Base-by-base conservation (phyloP, 2,329 filamentous ascomycete species). In the Phialophora expanda region DNA sequence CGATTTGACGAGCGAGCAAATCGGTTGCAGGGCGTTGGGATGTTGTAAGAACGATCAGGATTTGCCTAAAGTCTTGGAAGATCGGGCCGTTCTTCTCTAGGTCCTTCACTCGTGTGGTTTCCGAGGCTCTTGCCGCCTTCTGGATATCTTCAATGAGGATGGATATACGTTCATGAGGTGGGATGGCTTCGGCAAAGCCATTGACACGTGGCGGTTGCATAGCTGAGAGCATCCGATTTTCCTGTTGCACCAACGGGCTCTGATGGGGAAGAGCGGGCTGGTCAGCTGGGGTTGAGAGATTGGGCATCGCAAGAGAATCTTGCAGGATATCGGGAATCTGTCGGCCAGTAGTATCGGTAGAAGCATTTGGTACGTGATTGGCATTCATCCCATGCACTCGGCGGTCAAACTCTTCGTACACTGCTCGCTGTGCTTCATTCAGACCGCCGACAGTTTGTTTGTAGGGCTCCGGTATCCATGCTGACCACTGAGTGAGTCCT, bases 321-420 rank as follows among this genome's bases (percentile, higher is more conserved):
- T 87, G 86, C 38, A 89, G 79, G 17, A 89, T 83, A 72, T 89
- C 87, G 11, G 85, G 84, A 59, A 89, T 76, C 70, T 88, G 86
- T 63, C 87, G 84, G 55, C 83, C 83, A 26, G 72, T 69, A 62
- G 82, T 83, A 68, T 89, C 87, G 56, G 86, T 84, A 2, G 86
- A 86, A 8, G 80, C 77, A 76, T 75, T 87, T 76, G 77, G 87
- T 75, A 75, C 83, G 75, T 80, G 88, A 77, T 67, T 84, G 71
- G 75, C 83, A 76, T 74, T 77, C 50, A 85, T 78, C n/a, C 85
- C 86, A 63, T 92, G 89, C 30, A 92, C 89, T 75, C 96, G 92
- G 63, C 93, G 86, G 9, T 92, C 92, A 77, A 99, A 99, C 69
- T 98, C 93, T 74, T 98, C 93, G 74, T 99, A 99, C 28, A 99